Percentiles rank a stretch among this genome's conserved stretches.
These are phyloP conservation scores for Hanseniaspora pseudoguilliermondii DNA, from an alignment of 805 yeast genomes.

Conservation along the genomic window DNA sequence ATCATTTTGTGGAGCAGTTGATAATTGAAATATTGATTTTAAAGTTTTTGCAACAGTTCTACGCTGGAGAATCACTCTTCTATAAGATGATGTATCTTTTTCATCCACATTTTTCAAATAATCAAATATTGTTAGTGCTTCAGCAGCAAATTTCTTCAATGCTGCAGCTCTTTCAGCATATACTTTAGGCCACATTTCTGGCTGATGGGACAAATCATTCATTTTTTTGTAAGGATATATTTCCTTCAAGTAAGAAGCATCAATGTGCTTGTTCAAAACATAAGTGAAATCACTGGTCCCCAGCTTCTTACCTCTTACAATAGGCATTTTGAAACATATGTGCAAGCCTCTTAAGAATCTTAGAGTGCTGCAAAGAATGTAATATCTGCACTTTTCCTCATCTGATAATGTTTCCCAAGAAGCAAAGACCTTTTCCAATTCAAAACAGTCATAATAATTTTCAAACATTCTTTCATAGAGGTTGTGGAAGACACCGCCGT, in stretches of 20 bases:
- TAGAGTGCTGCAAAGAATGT: neutral
- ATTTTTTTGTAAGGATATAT: neutral
- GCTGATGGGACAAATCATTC: neutral
- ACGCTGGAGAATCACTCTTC: neutral
- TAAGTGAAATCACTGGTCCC: neutral
- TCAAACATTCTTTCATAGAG: neutral
- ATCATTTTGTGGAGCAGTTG: neutral
- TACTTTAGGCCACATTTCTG: neutral
- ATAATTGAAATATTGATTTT: neutral
- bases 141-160: neutral
- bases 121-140: neutral
- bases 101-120: neutral
- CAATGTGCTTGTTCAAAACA: neutral
- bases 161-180: neutral
- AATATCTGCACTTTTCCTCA: neutral
- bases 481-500: neutral
- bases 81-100: neutral
- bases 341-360: neutral
- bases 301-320: neutral
- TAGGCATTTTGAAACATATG: neutral
- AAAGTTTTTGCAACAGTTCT: neutral
- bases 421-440: neutral
- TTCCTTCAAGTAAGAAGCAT: neutral
- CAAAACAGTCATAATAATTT: neutral
- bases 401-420: neutral